A percentile compares a stretch with the other conserved stretches of the same genome.
phyloP scores from a whole-genome alignment of 345 rosid genomes.

The Camelina sativa region DNA sequence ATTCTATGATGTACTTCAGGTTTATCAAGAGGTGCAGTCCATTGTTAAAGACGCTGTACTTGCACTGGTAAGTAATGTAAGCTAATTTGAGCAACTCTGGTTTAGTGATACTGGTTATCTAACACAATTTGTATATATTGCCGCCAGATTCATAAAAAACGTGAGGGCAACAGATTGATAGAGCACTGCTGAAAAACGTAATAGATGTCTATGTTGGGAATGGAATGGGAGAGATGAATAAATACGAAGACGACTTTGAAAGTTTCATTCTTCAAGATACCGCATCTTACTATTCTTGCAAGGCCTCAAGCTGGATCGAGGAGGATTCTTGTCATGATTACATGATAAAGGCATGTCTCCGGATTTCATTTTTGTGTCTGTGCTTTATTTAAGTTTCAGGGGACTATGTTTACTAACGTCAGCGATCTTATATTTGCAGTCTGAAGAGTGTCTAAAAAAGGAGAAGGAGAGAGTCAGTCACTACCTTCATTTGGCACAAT shows the following conservation, averaged over 20 bases:
- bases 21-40: too few species aligned
- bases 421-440: neutral
- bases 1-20: too few species aligned
- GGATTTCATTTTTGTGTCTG: neutral
- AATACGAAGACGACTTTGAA: constrained; percentile 74
- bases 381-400: neutral
- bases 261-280: constrained; percentile 58
- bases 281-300: constrained; percentile 71
- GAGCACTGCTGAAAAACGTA: constrained; percentile 73
- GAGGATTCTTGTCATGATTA: constrained; percentile 78
- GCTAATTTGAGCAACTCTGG: neutral
- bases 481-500: constrained; percentile 56
- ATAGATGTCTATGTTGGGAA: constrained; percentile 67
- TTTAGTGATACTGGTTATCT: neutral
- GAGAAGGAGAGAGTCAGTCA: constrained; percentile 84
- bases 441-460: constrained; percentile 78
- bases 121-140: constrained; percentile 1
- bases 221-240: constrained; percentile 65
- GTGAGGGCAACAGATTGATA: constrained; percentile 82
- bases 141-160: constrained; percentile 58
- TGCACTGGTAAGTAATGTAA: too few species aligned
- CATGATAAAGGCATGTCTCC: constrained; percentile 59
- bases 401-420: neutral
- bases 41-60: too few species aligned
- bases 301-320: constrained; percentile 77